phyloP scores from a whole-genome alignment of 768 basidiomycete genomes.

The Leccinum uliginosum region DNA sequence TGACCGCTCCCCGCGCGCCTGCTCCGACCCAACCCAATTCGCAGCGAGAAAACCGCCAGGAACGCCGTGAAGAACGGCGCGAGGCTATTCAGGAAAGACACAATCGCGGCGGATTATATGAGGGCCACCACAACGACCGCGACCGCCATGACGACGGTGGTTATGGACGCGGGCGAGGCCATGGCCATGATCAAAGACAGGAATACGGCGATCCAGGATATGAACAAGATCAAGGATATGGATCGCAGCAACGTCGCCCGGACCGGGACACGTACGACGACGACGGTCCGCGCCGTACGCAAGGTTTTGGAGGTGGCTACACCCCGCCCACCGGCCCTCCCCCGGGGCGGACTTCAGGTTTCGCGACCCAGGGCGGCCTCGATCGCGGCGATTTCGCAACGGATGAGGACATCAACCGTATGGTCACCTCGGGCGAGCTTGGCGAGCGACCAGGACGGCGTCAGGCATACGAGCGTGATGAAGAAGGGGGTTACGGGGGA shows the following conservation, averaged over 20 bases:
- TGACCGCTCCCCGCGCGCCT: not conserved
- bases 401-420: conserved; percentile 22
- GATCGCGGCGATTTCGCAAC: conserved; percentile 27
- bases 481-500: not conserved
- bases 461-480: not conserved
- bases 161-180: not conserved
- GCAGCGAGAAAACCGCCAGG: not conserved
- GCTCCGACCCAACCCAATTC: not conserved
- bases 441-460: not conserved
- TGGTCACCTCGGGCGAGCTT: conserved; percentile 19
- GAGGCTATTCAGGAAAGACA: not conserved
- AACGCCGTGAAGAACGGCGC: not conserved
- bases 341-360: not conserved
- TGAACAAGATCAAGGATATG: not conserved
- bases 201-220: not conserved
- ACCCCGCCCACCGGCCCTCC: conserved; percentile 9
- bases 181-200: not conserved
- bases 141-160: not conserved
- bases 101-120: not conserved
- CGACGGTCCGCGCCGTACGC: not conserved
- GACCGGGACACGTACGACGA: not conserved
- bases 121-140: not conserved
- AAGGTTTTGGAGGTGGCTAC: not conserved
- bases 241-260: not conserved
- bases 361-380: conserved; percentile 12